Base-by-base conservation (phyloP, 768 basidiomycete species). In the Boletellus ananiceps region DNA sequence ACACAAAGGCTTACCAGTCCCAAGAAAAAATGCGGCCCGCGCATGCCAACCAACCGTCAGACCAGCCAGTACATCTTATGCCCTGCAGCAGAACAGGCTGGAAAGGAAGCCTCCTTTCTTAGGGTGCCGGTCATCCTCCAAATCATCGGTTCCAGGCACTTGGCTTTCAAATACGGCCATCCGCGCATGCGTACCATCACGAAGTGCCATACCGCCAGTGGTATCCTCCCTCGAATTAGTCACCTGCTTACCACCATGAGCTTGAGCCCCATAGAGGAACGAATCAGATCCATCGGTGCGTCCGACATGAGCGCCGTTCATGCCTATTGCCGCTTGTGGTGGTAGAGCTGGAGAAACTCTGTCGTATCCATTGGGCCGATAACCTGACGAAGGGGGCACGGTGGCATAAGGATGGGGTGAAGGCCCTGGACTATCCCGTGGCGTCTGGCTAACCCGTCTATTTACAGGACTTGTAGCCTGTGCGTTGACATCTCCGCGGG, bases 91-190 rank as follows among this genome's bases (percentile, higher is more conserved):
- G 49, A 89, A 68, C 37, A 81, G 70, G 53, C 73, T 72, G 70
- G 79, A 84, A 62, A 89, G 74, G 18, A 84, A 80, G 52, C 72
- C 78, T 66, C 76, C 75, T 63, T 78, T 75, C 49, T 78, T 81
- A 51, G 79, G 79, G 23, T 80, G 80, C 53, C 76, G 81, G 59
- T 85, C 84, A 51, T 85, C 83, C 51, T 81, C 81, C 52, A 79
- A 74, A 52, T 82, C 80, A 42, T 80, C 78, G 12, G 71, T 75
- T 40, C 77, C 74, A 40, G 72, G 75, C 76, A 80, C 78, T 66
- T 81, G 85, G 32, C 82, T 81, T 49, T 86, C 85, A 57, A 86
- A 88, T 37, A 83, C 71, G 15, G 72, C 77, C 81, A 88, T 84
- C 5, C 78, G 71, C 15, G 70, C 56, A 27, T 70, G 74, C 50